Percentiles rank a stretch among this genome's conserved stretches.
Conservation (phyloP, 176 grass and related monocot genomes). For the Typha latifolia region DNA sequence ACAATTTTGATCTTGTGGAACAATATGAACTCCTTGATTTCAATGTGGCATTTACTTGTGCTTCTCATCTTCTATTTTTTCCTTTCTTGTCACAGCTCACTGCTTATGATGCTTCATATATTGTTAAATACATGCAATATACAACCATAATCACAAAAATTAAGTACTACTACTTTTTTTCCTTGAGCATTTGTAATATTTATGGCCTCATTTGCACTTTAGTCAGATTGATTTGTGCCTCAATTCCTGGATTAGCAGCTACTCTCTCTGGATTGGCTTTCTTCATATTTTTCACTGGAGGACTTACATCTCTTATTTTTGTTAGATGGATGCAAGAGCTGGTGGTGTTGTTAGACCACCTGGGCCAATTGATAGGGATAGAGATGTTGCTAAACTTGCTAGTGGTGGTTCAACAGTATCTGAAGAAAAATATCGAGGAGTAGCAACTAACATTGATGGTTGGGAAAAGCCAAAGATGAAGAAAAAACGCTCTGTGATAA, state of each 20-base stretch:
- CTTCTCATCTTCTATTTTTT: too few species aligned
- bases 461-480: slow-evolving; percentile 85
- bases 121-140: too few species aligned
- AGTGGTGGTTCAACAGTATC: slow-evolving; percentile 30
- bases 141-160: too few species aligned
- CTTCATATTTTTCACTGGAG: slow-evolving; percentile 10
- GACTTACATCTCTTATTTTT: slow-evolving; percentile 25
- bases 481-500: slow-evolving; percentile 78
- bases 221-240: not conserved
- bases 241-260: slow-evolving; percentile 13
- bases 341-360: slow-evolving; percentile 33
- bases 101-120: too few species aligned
- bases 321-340: slow-evolving; percentile 74
- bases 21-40: too few species aligned
- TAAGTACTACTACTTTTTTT: too few species aligned
- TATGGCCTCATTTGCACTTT: too few species aligned
- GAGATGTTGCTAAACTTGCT: slow-evolving; percentile 52
- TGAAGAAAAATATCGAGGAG: slow-evolving; percentile 56
- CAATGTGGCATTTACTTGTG: too few species aligned
- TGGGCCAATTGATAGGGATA: slow-evolving; percentile 46
- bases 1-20: too few species aligned
- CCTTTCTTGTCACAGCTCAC: too few species aligned
- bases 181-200: too few species aligned
- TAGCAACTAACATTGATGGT: slow-evolving; percentile 51
- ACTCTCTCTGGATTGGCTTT: slow-evolving; percentile 11